Evolutionary conservation across 2,329 filamentous ascomycete species (phyloP).

Genomic region (Sphaceloma murrayae): DNA sequence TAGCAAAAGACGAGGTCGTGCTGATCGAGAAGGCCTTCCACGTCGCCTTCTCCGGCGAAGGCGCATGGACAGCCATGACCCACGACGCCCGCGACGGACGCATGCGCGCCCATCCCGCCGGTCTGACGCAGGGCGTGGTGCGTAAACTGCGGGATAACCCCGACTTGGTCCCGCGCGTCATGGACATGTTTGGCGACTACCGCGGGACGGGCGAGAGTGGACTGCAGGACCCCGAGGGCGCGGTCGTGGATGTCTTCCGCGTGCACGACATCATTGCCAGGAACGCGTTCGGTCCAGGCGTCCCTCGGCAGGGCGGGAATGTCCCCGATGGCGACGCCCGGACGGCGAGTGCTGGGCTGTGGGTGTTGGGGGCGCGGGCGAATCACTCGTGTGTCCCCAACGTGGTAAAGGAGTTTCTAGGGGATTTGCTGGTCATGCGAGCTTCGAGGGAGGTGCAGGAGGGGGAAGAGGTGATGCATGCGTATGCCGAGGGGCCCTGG

Average conservation of each 20-base stretch:
- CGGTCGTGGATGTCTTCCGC: constrained; percentile 32
- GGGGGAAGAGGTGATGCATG: constrained; percentile 20
- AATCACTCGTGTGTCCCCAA: constrained; percentile 38
- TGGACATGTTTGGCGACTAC: constrained; percentile 17
- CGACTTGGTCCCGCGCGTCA: constrained; percentile 25
- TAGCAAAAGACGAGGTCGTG: constrained; percentile 35
- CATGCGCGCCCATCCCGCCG: constrained; percentile 21
- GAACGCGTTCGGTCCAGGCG: constrained; percentile 30
- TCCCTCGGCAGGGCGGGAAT: not conserved
- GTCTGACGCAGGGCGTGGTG: constrained; percentile 27
- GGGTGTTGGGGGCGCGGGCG: constrained; percentile 34
- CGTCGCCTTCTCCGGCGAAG: constrained; percentile 24
- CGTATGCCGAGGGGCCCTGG: not conserved
- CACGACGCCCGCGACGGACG: constrained; percentile 29
- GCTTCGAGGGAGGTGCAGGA: constrained; percentile 32
- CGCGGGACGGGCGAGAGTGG: not conserved
- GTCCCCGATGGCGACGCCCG: not conserved
- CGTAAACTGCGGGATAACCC: constrained; percentile 36
- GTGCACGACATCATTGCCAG: constrained; percentile 34
- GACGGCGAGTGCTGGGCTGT: constrained; percentile 23
- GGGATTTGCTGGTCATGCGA: constrained; percentile 34
- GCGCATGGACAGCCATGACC: constrained; percentile 36
- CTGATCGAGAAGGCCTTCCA: constrained; percentile 37
- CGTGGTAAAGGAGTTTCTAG: constrained; percentile 31
- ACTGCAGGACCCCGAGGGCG: constrained; percentile 25